Evolutionary conservation across 768 basidiomycete genomes (phyloP), one percentile per base, ranked within the genome.

Genomic region (Cubamyces sp.): DNA sequence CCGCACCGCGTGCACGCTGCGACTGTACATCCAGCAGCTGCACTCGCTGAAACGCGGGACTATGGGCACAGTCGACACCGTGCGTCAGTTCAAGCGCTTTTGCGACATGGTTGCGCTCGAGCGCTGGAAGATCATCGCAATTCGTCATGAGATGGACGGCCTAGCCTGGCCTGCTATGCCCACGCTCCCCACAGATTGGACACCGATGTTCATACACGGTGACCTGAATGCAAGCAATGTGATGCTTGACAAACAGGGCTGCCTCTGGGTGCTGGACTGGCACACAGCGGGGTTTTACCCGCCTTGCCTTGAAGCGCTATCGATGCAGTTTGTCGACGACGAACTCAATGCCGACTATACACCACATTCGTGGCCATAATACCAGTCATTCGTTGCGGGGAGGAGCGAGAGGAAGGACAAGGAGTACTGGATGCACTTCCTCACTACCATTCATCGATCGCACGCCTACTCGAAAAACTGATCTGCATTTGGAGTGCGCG

Each of bases 1-100:
- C 48, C 66, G 66, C 25, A 59, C 62, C 21, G 64, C 61, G 11
- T 68, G 64, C 61, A 68, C 66, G 14, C 55, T 68, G n/a, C 66
- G 66, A 11, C 28, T 53, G 26, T 68, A 68, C 59, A 16, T 66
- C 43, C 50, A 52, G 30, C 66, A 68, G 53, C 16, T 68, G 25
- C 68, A 54, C 16, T 19, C 46, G 6, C 53, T 66, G 42, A 58
- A 18, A 11, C 41, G 47, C 9, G 41, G 16, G 6, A 45, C 30
- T 7, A 45, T 54, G 15, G 66, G 62, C 30, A 15, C 48, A 3
- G 47, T 67, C 19, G 39, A 54, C 3, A 34, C 45, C 3, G 21
- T 48, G 2, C 16, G 19, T 11, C 59, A 41, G 6, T 64, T 67
- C 52, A 48, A 49, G 18, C 42, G 30, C 1, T 67, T 60, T 34